Conservation (phyloP, 805 yeast species). For the Yarrowia sp. region DNA sequence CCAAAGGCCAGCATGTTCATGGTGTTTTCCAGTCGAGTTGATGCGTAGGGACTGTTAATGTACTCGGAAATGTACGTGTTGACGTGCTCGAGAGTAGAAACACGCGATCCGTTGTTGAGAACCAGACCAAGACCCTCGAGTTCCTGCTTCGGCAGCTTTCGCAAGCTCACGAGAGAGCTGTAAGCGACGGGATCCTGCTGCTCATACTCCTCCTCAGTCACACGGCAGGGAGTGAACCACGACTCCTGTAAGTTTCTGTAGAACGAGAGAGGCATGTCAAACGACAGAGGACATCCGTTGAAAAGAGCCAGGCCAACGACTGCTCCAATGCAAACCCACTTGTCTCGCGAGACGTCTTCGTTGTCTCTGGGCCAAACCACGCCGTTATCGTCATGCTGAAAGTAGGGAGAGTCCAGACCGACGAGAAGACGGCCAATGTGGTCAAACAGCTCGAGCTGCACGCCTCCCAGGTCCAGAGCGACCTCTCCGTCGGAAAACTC, state of each 20-base stretch:
- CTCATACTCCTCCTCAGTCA: conserved; percentile 28
- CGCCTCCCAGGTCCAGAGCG: conserved; percentile 39
- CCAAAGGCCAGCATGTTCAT: background rate
- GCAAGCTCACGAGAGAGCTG: conserved; percentile 27
- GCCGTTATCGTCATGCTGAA: conserved; percentile 22
- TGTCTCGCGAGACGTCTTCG: background rate
- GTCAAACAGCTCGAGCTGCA: conserved; percentile 36
- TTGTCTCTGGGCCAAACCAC: background rate
- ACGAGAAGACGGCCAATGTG: conserved; percentile 31
- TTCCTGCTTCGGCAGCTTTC: conserved; percentile 24
- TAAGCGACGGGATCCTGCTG: conserved; percentile 33
- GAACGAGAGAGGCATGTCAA: conserved; percentile 34
- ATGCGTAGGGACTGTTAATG: background rate
- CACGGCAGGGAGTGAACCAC: background rate
- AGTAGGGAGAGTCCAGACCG: conserved; percentile 28
- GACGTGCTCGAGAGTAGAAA: background rate
- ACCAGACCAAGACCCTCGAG: background rate
- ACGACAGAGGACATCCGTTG: conserved; percentile 36
- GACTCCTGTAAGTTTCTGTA: conserved; percentile 27
- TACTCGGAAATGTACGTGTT: background rate
- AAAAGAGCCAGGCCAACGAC: conserved; percentile 36
- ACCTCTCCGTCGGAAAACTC: conserved; percentile 34
- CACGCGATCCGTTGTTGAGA: background rate
- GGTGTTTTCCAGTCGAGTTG: background rate
- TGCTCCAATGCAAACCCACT: conserved; percentile 28